These are phyloP conservation scores for Neofusicoccum sp. DNA, from an alignment of 2,329 filamentous ascomycete species.

Conservation along the genomic window DNA sequence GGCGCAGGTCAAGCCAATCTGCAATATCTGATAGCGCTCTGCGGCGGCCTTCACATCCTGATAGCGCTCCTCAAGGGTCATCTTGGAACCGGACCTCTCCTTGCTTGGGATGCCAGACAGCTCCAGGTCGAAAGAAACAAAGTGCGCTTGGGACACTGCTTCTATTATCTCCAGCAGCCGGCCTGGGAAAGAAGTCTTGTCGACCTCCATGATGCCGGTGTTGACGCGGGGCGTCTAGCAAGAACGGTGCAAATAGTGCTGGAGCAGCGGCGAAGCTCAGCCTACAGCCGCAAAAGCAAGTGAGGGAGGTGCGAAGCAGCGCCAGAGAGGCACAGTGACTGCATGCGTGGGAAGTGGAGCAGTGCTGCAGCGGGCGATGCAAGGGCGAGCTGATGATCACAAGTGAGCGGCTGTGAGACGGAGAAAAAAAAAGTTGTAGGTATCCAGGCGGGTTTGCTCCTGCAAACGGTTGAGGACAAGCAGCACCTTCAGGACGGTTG, in stretches of 20 bases:
- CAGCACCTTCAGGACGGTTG: background rate
- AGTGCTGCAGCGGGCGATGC: background rate
- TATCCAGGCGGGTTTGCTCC: background rate
- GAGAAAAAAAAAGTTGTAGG: background rate
- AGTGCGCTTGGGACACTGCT: constrained; percentile 58
- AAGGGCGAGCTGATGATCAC: background rate
- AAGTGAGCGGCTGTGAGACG: background rate
- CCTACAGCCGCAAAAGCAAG: background rate
- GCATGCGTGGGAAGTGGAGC: background rate
- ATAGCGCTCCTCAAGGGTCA: constrained; percentile 60
- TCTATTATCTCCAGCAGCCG: constrained; percentile 57
- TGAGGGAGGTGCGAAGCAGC: background rate
- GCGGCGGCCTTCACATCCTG: constrained; percentile 59
- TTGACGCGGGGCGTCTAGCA: background rate
- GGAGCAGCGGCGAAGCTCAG: background rate
- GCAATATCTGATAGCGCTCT: constrained; percentile 62
- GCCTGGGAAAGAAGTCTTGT: constrained; percentile 48
- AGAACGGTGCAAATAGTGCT: background rate
- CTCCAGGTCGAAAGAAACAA: constrained; percentile 65
- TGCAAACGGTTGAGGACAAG: background rate
- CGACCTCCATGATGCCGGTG: constrained; percentile 59
- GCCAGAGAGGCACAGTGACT: background rate
- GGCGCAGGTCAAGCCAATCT: constrained; percentile 67
- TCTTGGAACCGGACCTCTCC: constrained; percentile 33
- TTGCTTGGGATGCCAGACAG: constrained; percentile 60